A percentile compares a stretch with the other conserved stretches of the same genome.
Evolutionary conservation across 192 early-diverging fungal genomes (phyloP).

Genomic region (Podila epicladia): DNA sequence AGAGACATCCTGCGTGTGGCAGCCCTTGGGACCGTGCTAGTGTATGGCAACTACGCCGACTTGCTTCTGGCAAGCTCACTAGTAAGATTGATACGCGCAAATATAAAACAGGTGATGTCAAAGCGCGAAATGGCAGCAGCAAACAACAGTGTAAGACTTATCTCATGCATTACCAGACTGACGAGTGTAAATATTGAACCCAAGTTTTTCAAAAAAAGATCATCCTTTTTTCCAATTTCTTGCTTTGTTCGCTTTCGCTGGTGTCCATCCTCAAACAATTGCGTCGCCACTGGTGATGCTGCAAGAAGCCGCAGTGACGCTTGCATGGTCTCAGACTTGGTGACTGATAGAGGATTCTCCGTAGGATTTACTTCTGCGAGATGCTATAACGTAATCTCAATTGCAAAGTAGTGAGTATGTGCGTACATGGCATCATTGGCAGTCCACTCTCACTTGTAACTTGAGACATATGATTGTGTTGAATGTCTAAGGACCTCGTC

Average conservation of each 20-base stretch:
- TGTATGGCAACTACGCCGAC: constrained; percentile 37
- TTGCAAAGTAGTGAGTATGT: too few species aligned
- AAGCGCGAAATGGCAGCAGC: neutral
- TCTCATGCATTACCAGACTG: constrained; percentile 25
- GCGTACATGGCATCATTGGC: too few species aligned
- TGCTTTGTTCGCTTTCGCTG: constrained; percentile 23
- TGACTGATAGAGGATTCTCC: constrained; percentile 31
- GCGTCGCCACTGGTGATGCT: constrained; percentile 30
- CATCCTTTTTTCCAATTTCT: constrained; percentile 14
- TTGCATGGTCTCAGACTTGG: constrained; percentile 31
- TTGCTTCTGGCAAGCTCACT: constrained; percentile 10
- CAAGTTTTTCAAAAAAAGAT: constrained; percentile 22
- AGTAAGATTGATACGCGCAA: constrained; percentile 12
- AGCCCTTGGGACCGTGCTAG: too few species aligned
- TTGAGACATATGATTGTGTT: constrained; percentile 48
- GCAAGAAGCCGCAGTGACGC: constrained; percentile 23
- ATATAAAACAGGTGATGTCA: neutral
- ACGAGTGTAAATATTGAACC: constrained; percentile 17
- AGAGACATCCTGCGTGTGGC: too few species aligned
- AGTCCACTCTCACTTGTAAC: constrained; percentile 49
- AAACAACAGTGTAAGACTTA: constrained; percentile 5
- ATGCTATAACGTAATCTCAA: too few species aligned
- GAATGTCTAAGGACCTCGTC: constrained; percentile 28
- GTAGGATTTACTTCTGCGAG: constrained; percentile 11
- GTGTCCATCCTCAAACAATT: constrained; percentile 22